Conservation (phyloP, 192 early-diverging fungal genomes). For the Backusella liffmaniae region DNA sequence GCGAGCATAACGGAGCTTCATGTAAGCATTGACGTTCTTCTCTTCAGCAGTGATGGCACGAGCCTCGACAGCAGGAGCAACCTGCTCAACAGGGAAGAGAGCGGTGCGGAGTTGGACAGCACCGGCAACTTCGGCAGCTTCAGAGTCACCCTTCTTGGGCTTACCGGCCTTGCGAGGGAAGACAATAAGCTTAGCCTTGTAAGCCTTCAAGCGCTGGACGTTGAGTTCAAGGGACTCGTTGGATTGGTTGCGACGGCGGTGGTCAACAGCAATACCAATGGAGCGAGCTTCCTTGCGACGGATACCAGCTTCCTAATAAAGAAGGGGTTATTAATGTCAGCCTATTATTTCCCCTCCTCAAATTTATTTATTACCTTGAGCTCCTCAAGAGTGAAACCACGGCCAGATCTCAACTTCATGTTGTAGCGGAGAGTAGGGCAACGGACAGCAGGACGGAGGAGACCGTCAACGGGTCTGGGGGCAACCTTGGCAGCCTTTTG, state of each 20-base stretch:
- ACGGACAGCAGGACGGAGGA: conserved; percentile 94
- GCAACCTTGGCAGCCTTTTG: conserved; percentile 96
- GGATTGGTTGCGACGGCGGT: conserved; percentile 95
- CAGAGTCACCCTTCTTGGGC: conserved; percentile 77
- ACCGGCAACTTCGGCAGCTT: conserved; percentile 50
- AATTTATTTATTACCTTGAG: conserved; percentile 70
- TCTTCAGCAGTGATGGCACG: conserved; percentile 57
- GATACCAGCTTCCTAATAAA: conserved; percentile 82
- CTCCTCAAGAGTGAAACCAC: conserved; percentile 98
- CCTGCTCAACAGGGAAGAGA: conserved; percentile 70
- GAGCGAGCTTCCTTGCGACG: conserved; percentile 89
- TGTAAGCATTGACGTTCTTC: conserved; percentile 61
- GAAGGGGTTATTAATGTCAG: background rate
- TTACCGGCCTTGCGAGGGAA: conserved; percentile 94
- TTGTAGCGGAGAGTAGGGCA: conserved; percentile 99
- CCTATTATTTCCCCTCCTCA: background rate
- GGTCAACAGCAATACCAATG: conserved; percentile 97
- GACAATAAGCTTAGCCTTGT: conserved; percentile 94
- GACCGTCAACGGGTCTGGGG: conserved; percentile 94
- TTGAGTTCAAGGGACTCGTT: conserved; percentile 92
- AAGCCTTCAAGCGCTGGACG: conserved; percentile 92
- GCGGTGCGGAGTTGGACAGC: conserved; percentile 67
- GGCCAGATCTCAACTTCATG: conserved; percentile 93
- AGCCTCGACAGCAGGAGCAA: conserved; percentile 44
- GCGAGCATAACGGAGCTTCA: conserved; percentile 76